phyloP scores from a whole-genome alignment of 139 green algal genomes.

The Chlorella sorokiniana region DNA sequence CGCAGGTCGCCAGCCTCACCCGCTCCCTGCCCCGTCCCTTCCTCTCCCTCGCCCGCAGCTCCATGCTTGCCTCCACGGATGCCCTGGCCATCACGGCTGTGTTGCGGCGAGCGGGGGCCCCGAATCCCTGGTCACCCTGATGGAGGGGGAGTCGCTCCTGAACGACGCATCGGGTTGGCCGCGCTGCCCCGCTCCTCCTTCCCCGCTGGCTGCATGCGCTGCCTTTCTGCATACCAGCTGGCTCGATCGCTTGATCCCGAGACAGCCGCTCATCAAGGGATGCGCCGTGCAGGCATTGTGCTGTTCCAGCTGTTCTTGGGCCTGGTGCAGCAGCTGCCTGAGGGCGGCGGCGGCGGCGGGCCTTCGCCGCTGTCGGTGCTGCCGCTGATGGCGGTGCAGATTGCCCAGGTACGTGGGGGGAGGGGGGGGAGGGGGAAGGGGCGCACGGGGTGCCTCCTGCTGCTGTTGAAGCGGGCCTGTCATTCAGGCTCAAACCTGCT shows the following conservation, averaged over 20 bases:
- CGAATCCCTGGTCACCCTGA: constrained; percentile 63
- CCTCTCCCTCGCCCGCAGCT: background rate
- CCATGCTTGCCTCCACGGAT: constrained; percentile 77
- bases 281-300: constrained; percentile 56
- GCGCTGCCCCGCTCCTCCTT: too few species aligned
- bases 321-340: constrained; percentile 24
- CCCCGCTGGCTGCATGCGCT: too few species aligned
- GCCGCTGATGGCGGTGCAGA: constrained; percentile 2
- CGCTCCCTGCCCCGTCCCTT: background rate
- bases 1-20: background rate
- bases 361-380: constrained; percentile 14
- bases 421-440: background rate
- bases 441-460: background rate
- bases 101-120: constrained; percentile 71
- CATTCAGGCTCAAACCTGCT: too few species aligned
- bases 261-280: too few species aligned
- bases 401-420: background rate
- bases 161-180: constrained; percentile 72
- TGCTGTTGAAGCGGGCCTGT: too few species aligned
- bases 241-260: too few species aligned
- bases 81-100: constrained; percentile 73
- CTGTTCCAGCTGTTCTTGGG: constrained; percentile 77
- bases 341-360: background rate
- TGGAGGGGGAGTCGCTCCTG: constrained; percentile 85
- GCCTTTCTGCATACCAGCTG: too few species aligned